A percentile compares a stretch with the other conserved stretches of the same genome.
phyloP scores from a whole-genome alignment of 768 basidiomycete species.

The Postia placenta region DNA sequence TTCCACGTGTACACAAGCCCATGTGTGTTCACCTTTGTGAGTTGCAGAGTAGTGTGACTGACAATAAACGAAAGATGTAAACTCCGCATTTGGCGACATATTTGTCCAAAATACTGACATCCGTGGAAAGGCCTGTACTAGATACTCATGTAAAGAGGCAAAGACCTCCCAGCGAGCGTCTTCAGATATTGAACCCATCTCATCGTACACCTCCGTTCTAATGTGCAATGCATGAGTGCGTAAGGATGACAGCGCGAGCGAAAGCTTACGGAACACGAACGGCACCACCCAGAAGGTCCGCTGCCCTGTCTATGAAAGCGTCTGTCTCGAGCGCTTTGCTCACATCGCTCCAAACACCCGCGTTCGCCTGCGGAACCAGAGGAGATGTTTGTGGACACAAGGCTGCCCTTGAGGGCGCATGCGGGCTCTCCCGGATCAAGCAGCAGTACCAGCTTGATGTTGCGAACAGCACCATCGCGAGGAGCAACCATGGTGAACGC shows the following conservation, averaged over 20 bases:
- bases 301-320: slow-evolving; percentile 10
- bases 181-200: slow-evolving; percentile 19
- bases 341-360: neutral
- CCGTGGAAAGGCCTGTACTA: slow-evolving; percentile 32
- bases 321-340: neutral
- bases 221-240: too few species aligned
- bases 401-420: too few species aligned
- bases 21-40: slow-evolving; percentile 72
- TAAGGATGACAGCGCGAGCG: neutral
- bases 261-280: slow-evolving; percentile 12
- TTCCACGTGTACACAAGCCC: slow-evolving; percentile 72
- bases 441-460: too few species aligned
- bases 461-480: too few species aligned
- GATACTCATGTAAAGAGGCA: slow-evolving; percentile 27
- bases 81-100: neutral
- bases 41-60: slow-evolving; percentile 51
- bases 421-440: too few species aligned
- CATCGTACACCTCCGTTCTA: slow-evolving; percentile 25
- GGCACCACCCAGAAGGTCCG: slow-evolving; percentile 12
- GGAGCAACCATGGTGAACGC: too few species aligned
- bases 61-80: neutral
- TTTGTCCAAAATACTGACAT: slow-evolving; percentile 22
- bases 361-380: neutral
- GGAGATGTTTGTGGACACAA: neutral
- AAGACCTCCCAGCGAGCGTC: slow-evolving; percentile 32